Evolutionary conservation across 345 rosid species (phyloP).

Genomic region (Eucalyptus globulus): DNA sequence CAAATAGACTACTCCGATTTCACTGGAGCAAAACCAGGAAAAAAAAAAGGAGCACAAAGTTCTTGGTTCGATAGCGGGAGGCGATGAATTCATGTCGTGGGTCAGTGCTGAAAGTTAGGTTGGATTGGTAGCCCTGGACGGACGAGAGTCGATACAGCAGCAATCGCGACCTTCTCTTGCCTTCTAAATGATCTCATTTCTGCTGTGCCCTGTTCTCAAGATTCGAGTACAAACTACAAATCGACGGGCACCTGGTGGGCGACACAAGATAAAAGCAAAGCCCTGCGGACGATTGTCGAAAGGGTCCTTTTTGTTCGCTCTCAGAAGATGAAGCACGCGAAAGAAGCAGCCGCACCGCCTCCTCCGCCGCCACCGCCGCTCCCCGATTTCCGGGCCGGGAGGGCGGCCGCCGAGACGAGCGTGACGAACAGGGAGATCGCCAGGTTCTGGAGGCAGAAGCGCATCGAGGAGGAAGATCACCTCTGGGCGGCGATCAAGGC

Average conservation of each 20-base stretch:
- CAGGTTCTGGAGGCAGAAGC: conserved; percentile 71
- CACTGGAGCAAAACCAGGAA: background rate
- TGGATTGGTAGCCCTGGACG: conserved; percentile 20
- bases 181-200: background rate
- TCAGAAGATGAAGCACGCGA: conserved; percentile 27
- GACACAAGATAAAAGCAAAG: background rate
- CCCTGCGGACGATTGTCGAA: background rate
- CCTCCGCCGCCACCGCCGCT: conserved; percentile 48
- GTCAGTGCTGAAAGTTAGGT: conserved; percentile 45
- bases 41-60: no score
- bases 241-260: background rate
- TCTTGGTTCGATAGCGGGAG: background rate
- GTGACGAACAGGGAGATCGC: conserved; percentile 76
- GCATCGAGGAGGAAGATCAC: conserved; percentile 67
- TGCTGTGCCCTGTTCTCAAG: background rate
- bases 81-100: background rate
- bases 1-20: background rate
- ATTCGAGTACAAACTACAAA: background rate
- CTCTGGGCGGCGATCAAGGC: conserved; percentile 89
- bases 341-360: conserved; percentile 12
- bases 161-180: background rate
- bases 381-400: conserved; percentile 26
- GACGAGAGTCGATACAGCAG: background rate
- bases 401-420: conserved; percentile 13
- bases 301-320: background rate